A percentile compares a stretch with the other conserved stretches of the same genome.
Evolutionary conservation across 2,329 filamentous ascomycete species (phyloP).

Genomic region (Monilinia fructigena): DNA sequence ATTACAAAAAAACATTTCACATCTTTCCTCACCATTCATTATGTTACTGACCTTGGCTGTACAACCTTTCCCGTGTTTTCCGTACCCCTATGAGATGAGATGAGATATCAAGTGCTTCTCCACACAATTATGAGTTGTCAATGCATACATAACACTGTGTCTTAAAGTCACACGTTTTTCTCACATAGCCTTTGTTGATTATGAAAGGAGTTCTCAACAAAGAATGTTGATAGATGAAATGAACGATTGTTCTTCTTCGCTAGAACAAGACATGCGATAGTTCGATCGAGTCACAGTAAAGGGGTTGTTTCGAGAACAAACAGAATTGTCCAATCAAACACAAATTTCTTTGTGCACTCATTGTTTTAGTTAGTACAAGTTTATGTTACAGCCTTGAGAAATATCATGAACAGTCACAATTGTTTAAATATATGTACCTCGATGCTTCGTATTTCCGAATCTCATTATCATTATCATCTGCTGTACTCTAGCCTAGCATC

Average conservation of each 20-base stretch:
- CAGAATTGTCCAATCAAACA: not conserved
- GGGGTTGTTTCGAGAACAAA: not conserved
- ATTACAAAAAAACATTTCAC: not conserved
- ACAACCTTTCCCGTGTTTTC: slow-evolving; percentile 6
- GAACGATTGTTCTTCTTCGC: not conserved
- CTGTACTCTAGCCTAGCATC: not conserved
- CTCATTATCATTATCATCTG: not conserved
- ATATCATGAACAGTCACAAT: not conserved
- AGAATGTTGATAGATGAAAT: not conserved
- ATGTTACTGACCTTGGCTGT: not conserved
- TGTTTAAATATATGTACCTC: not conserved
- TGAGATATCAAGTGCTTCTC: slow-evolving; percentile 18
- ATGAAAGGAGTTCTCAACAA: not conserved
- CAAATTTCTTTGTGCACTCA: not conserved
- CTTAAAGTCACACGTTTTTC: not conserved
- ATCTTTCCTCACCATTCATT: not conserved
- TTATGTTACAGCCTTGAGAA: not conserved
- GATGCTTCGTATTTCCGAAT: not conserved
- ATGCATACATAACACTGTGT: slow-evolving; percentile 15
- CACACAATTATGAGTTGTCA: slow-evolving; percentile 18
- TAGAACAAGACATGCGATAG: not conserved
- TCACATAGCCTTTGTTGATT: not conserved
- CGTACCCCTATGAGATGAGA: not conserved
- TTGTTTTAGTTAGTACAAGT: not conserved
- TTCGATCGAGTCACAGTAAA: not conserved